Base-by-base conservation (phyloP, 345 rosid species). In the Melaleuca alternifolia region DNA sequence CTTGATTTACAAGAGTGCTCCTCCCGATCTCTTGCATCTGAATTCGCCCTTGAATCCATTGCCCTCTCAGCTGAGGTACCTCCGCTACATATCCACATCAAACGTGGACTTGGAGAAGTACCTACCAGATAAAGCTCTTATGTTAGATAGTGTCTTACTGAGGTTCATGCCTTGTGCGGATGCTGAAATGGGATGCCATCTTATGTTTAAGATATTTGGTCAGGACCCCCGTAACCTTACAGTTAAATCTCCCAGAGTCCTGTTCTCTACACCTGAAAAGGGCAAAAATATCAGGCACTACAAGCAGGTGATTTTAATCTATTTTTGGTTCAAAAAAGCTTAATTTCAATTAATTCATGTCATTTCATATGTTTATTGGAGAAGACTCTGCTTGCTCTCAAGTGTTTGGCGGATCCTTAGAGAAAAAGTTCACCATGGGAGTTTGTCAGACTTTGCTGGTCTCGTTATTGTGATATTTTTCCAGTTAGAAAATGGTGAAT, bases 21-120 rank as follows among this genome's bases (percentile, higher is more conserved):
- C 98, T n/a, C 91, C 90, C 7, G 96, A 95, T 90, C 96, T 96
- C 87, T 91, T 97, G 91, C 95, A 92, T 51, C 85, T 93, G 84
- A 91, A 94, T 84, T 94, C 95, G 41, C 93, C 98, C 2, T 86
- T 97, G 88, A 96, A 94, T 92, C 98, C 98, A 10, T 85, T 94
- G 50, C 99, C 98, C 85, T 97, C 98, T 54, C 98, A 97, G 84
- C 88, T 93, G 85, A 92, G 99, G 85, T 96, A 97, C 91, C 92
- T 96, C 59, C 97, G 94, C 89, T 97, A 96, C 48, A 92, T 97
- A 85, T 94, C 96, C 0, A 92, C 98, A 88, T 95, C 97, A 93
- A 94, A 94, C 84, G 90, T 95, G 87, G 95, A 92, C 85, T 87
- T 93, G 51, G 93, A 96, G 84, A 94, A 97, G 99, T 94, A 98